A percentile compares a stretch with the other conserved stretches of the same genome.
These are phyloP conservation scores for Quercus phellos DNA, from an alignment of 331 rosid genomes.

Conservation along the genomic window DNA sequence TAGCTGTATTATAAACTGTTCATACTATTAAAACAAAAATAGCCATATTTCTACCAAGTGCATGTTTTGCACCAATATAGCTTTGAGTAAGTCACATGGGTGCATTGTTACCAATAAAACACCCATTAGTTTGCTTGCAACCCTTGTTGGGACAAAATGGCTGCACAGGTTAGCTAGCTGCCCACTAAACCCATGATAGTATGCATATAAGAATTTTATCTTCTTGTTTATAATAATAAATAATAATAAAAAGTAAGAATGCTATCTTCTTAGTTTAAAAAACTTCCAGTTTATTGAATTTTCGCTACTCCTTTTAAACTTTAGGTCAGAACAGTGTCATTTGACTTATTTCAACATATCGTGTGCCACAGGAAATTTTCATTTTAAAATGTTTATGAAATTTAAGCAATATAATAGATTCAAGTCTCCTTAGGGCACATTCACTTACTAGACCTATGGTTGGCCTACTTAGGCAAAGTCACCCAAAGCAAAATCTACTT, in stretches of 20 bases:
- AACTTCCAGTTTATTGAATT: background rate
- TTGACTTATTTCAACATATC: background rate
- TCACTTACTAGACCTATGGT: background rate
- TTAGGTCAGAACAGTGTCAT: background rate
- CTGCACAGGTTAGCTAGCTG: background rate
- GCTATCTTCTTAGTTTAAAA: background rate
- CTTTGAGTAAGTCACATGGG: background rate
- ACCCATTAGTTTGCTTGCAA: background rate
- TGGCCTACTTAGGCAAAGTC: too few relatives aligned
- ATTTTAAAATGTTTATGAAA: background rate
- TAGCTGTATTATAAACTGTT: background rate
- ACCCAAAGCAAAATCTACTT: too few relatives aligned
- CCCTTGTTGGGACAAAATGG: background rate
- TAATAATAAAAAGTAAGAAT: background rate
- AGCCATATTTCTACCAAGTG: background rate
- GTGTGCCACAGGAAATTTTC: background rate
- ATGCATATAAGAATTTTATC: background rate
- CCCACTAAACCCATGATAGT: background rate
- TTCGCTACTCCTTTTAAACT: background rate
- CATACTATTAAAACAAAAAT: background rate
- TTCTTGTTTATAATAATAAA: background rate
- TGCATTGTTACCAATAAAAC: background rate
- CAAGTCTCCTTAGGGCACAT: background rate
- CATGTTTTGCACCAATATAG: background rate
- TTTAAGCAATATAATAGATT: background rate